Base-by-base conservation (phyloP, 495 filamentous ascomycete species). In the Cladorrhinum samala region DNA sequence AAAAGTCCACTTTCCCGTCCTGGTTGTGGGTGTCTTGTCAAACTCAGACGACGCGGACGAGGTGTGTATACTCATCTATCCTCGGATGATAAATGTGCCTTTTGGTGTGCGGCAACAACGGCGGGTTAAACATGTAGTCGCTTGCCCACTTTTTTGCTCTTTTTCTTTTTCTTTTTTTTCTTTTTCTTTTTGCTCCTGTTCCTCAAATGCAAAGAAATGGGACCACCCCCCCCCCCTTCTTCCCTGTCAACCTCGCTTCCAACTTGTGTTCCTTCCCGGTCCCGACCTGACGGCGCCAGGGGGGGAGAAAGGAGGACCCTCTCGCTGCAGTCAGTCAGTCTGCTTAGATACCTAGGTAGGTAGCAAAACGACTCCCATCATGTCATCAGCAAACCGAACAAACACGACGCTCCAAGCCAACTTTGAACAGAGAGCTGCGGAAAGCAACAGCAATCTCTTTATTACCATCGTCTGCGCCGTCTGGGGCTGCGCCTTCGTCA, bases 391-490 rank as follows among this genome's bases (percentile, higher is more conserved):
- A 21, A 20, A 45, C 42, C 46, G 16, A 36, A 54, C 33, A 9
- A 39, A 17, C n/a, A 19, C 18, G 9, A 19, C 17, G 38, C 13
- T 18, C 17, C 27, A 25, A 13, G 24, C 54, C 52, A 50, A 65
- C 44, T 54, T 59, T 18, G 38, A 39, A 21, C 55, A 57, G n/a
- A n/a, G n/a, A 20, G 60, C 56, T 2, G 56, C 46, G 48, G 65
- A 66, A 30, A 57, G 17, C 53, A 62, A 59, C 41, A 44, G 55
- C 2, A 46, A 41, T 1, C n/a, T 48, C 4, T 55, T 62, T 25
- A 17, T 66, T 14, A 42, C 54, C 9, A 46, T 66, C 18, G 41
- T 64, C 11, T 52, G 54, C 27, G 57, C 55, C 2, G 23, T 62
- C 16, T 58, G 55, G 49, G 27, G 55, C 13, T 21, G 55, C 3